Evolutionary conservation across 164 flowering plant species (phyloP).

Genomic region (Taxillus chinensis): DNA sequence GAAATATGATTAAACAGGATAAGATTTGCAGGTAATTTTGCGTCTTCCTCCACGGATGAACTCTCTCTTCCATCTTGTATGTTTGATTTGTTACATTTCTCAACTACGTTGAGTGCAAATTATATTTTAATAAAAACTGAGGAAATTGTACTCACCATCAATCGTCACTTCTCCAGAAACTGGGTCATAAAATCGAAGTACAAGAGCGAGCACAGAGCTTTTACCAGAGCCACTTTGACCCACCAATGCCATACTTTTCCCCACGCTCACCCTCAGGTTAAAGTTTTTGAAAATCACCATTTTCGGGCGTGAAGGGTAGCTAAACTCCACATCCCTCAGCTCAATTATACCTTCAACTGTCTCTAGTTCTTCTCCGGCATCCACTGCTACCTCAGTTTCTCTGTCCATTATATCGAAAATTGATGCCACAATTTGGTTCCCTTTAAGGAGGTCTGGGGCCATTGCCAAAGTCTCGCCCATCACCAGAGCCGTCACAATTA

Average conservation of each 20-base stretch:
- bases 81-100: too few species aligned
- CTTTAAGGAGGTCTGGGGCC: slow-evolving; percentile 87
- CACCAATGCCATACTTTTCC: slow-evolving; percentile 88
- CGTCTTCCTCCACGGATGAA: too few species aligned
- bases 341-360: slow-evolving; percentile 74
- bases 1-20: too few species aligned
- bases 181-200: slow-evolving; percentile 86
- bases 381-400: slow-evolving; percentile 48
- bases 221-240: slow-evolving; percentile 98
- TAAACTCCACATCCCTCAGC: slow-evolving; percentile 53
- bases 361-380: slow-evolving; percentile 61
- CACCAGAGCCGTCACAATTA: slow-evolving; percentile 89
- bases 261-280: slow-evolving; percentile 55
- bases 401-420: slow-evolving; percentile 80
- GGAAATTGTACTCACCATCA: slow-evolving; percentile 47
- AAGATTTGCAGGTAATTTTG: too few species aligned
- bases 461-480: slow-evolving; percentile 93
- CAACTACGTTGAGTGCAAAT: too few species aligned
- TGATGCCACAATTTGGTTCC: slow-evolving; percentile 86
- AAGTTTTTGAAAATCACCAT: slow-evolving; percentile 68
- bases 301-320: slow-evolving; percentile 89
- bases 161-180: slow-evolving; percentile 69
- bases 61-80: too few species aligned
- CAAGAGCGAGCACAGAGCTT: slow-evolving; percentile 83
- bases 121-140: too few species aligned